Percentiles rank a stretch among this genome's conserved stretches.
phyloP scores from a whole-genome alignment of 306 rosid species.

The Geum urbanum region DNA sequence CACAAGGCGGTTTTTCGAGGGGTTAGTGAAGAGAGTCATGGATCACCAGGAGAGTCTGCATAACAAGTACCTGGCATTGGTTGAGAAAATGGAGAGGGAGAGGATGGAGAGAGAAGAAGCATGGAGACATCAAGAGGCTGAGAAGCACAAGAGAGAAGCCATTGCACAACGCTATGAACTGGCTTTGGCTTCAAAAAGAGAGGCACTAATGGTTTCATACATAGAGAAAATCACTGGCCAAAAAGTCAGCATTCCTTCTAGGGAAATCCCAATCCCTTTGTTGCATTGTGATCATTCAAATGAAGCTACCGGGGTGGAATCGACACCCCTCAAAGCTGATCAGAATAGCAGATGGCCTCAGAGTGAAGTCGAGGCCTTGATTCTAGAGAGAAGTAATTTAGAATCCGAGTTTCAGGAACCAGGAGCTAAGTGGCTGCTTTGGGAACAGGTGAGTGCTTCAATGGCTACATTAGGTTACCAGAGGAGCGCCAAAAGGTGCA shows the following conservation, averaged over 20 bases:
- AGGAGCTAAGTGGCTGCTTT: slow-evolving; percentile 19
- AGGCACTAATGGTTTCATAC: slow-evolving; percentile 29
- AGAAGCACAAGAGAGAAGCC: slow-evolving; percentile 26
- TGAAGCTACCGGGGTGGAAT: background rate
- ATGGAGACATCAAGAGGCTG: slow-evolving; percentile 27
- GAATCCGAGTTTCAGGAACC: slow-evolving; percentile 20
- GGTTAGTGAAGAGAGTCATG: slow-evolving; percentile 26
- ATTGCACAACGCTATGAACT: slow-evolving; percentile 20
- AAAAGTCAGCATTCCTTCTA: slow-evolving; percentile 20
- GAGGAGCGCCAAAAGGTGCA: slow-evolving; percentile 29
- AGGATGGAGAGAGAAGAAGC: slow-evolving; percentile 27
- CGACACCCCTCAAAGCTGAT: background rate
- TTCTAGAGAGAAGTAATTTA: slow-evolving; percentile 17
- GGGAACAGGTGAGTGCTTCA: slow-evolving; percentile 27
- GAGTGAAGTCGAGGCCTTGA: slow-evolving; percentile 30
- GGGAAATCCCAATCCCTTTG: slow-evolving; percentile 6
- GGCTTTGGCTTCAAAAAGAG: slow-evolving; percentile 28
- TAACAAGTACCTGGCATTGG: slow-evolving; percentile 17
- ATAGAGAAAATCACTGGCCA: slow-evolving; percentile 33
- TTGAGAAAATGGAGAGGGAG: slow-evolving; percentile 23
- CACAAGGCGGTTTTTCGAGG: slow-evolving; percentile 17
- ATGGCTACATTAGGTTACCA: slow-evolving; percentile 26
- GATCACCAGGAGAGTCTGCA: slow-evolving; percentile 29
- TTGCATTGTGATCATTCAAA: slow-evolving; percentile 6
- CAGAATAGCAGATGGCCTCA: slow-evolving; percentile 28